phyloP scores from a whole-genome alignment of 2,329 filamentous ascomycete species.

The Alternaria ventricosa region DNA sequence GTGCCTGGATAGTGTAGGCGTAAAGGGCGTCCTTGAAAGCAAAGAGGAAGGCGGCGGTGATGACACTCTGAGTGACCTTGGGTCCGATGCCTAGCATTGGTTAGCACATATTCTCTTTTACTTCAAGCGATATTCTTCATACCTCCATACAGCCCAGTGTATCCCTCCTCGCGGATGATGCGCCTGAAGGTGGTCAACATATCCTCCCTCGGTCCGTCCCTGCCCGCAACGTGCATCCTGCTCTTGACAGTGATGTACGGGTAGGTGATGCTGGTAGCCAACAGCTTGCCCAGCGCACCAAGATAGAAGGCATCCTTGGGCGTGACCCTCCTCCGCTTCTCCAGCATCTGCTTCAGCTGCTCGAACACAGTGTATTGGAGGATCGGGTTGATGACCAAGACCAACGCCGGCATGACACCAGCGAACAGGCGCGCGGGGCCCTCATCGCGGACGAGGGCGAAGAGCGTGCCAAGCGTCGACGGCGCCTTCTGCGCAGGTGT shows the following conservation, averaged over 20 bases:
- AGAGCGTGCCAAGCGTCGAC: slow-evolving; percentile 80
- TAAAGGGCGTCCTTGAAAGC: slow-evolving; percentile 98
- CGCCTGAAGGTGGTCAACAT: slow-evolving; percentile 78
- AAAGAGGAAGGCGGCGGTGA: slow-evolving; percentile 95
- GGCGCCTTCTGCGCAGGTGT: slow-evolving; percentile 65
- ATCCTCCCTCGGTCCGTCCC: slow-evolving; percentile 77
- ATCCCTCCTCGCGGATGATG: slow-evolving; percentile 90
- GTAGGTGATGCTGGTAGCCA: slow-evolving; percentile 93
- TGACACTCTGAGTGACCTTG: slow-evolving; percentile 95
- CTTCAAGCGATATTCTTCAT: slow-evolving; percentile 35
- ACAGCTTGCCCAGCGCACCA: slow-evolving; percentile 90
- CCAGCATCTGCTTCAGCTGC: slow-evolving; percentile 91
- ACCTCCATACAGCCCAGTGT: slow-evolving; percentile 91
- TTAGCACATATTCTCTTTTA: slow-evolving; percentile 6
- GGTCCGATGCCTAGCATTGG: slow-evolving; percentile 77
- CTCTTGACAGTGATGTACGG: slow-evolving; percentile 99
- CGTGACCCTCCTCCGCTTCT: slow-evolving; percentile 78
- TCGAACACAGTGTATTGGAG: slow-evolving; percentile 99
- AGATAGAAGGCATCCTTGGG: slow-evolving; percentile 88
- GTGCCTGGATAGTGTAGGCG: slow-evolving; percentile 75
- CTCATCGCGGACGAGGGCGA: slow-evolving; percentile 81
- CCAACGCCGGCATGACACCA: slow-evolving; percentile 88
- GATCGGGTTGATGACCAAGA: slow-evolving; percentile 97
- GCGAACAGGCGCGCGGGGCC: slow-evolving; percentile 86
- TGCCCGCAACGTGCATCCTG: slow-evolving; percentile 89